Evolutionary conservation across 345 rosid species (phyloP).

Genomic region (Camelina hispida): DNA sequence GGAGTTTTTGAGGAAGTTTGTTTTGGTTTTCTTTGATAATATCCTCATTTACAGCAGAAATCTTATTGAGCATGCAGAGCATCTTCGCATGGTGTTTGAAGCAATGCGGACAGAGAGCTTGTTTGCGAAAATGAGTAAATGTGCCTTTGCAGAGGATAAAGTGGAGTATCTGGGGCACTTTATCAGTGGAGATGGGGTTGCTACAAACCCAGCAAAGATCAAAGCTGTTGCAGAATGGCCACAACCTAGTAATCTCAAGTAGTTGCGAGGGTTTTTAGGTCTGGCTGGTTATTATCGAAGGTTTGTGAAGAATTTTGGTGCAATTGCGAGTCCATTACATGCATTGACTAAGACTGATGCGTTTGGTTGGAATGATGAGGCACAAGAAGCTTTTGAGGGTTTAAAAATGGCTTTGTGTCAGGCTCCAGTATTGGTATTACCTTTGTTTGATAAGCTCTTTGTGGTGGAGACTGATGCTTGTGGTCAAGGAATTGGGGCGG

Average conservation of each 20-base stretch:
- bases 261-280: not conserved
- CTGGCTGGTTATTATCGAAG: not conserved
- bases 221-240: not conserved
- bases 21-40: too few species aligned
- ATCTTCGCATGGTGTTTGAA: too few species aligned
- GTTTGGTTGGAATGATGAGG: not conserved
- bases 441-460: not conserved
- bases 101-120: too few species aligned
- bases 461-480: not conserved
- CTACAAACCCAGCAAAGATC: too few species aligned
- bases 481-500: not conserved
- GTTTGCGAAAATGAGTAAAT: too few species aligned
- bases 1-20: too few species aligned
- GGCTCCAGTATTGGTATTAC: not conserved
- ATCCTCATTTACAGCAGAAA: too few species aligned
- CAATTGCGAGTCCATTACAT: not conserved
- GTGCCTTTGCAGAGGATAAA: accelerated
- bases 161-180: too few species aligned
- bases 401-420: not conserved
- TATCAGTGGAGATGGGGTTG: too few species aligned
- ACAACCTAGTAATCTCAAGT: accelerated
- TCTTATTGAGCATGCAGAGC: accelerated
- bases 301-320: not conserved
- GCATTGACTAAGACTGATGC: not conserved
- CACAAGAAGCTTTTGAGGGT: not conserved